Evolutionary conservation across 2,329 filamentous ascomycete genomes (phyloP).

Genomic region (Metarhizium humberi): DNA sequence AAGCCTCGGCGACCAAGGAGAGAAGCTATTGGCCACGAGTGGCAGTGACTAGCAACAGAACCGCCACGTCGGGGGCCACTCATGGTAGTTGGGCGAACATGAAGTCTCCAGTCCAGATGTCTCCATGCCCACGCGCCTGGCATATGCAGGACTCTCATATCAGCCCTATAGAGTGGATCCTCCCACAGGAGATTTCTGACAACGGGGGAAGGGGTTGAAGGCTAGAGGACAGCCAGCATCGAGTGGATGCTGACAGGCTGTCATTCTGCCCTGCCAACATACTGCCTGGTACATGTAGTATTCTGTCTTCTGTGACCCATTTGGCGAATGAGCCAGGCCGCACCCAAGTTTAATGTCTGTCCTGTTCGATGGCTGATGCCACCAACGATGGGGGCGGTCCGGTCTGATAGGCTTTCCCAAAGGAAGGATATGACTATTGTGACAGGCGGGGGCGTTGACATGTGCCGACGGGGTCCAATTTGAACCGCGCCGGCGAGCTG

Average conservation of each 20-base stretch:
- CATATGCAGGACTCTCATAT: background rate
- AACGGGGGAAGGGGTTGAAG: background rate
- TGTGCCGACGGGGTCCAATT: constrained; percentile 1
- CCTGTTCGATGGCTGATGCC: background rate
- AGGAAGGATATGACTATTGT: background rate
- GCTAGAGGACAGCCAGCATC: background rate
- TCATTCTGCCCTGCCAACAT: too few species aligned
- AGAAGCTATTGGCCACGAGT: constrained; percentile 1
- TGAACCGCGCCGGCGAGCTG: constrained; percentile 2
- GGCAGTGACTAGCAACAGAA: constrained; percentile 1
- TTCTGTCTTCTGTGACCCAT: too few species aligned
- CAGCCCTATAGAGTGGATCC: constrained; percentile 4
- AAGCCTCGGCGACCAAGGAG: background rate
- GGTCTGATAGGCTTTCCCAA: background rate
- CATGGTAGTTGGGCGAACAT: background rate
- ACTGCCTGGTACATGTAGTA: too few species aligned
- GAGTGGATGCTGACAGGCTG: background rate
- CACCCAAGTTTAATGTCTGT: too few species aligned
- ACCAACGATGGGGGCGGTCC: background rate
- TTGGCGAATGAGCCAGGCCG: background rate
- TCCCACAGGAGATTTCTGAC: background rate
- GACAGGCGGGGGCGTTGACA: background rate
- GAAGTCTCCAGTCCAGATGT: background rate
- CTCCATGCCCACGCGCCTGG: background rate
- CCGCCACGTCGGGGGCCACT: constrained; percentile 1